These are phyloP conservation scores for Cyberlindnera meyerae DNA, from an alignment of 805 yeast genomes.

Conservation along the genomic window DNA sequence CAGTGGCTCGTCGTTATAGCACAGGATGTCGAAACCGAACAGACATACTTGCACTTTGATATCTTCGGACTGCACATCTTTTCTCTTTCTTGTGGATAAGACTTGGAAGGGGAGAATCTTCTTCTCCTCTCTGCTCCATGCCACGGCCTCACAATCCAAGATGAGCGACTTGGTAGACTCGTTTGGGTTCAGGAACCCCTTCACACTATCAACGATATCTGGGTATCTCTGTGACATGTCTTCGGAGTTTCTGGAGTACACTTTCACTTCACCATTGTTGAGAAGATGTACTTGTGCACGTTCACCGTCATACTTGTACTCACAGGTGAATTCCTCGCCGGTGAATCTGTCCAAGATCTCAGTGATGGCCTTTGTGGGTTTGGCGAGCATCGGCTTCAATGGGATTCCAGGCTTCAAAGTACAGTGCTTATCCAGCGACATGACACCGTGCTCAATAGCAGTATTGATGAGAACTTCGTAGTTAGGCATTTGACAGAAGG, in stretches of 20 bases:
- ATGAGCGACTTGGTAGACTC: conserved; percentile 53
- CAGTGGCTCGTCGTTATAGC: conserved; percentile 66
- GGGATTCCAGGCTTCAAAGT: conserved; percentile 89
- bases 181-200: conserved; percentile 44
- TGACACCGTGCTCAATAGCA: conserved; percentile 63
- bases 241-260: conserved; percentile 92
- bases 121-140: conserved; percentile 79
- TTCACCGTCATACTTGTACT: conserved; percentile 96
- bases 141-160: conserved; percentile 95
- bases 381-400: conserved; percentile 95
- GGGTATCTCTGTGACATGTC: conserved; percentile 97
- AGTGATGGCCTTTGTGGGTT: conserved; percentile 91
- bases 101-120: conserved; percentile 92
- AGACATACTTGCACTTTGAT: conserved; percentile 89
- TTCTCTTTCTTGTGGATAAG: conserved; percentile 87
- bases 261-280: conserved; percentile 57
- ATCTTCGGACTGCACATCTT: conserved; percentile 82
- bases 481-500: conserved; percentile 86
- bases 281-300: conserved; percentile 89
- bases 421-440: conserved; percentile 59
- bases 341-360: conserved; percentile 89
- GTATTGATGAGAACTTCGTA: conserved; percentile 72
- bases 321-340: conserved; percentile 85
- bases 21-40: conserved; percentile 85
- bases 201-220: conserved; percentile 68